These are phyloP conservation scores for Fagus crenata DNA, from an alignment of 306 rosid genomes.

Conservation along the genomic window DNA sequence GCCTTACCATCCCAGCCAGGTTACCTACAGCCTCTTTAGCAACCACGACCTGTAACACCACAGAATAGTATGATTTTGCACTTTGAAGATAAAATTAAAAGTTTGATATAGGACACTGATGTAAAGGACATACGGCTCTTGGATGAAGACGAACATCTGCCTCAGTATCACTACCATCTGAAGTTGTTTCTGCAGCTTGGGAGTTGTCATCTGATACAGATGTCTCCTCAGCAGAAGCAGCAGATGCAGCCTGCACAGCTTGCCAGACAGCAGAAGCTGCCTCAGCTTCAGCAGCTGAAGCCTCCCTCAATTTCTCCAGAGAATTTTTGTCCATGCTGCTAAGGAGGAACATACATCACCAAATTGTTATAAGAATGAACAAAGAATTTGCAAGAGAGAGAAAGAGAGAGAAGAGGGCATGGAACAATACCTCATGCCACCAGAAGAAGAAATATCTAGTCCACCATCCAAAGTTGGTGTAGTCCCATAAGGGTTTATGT, in stretches of 20 bases:
- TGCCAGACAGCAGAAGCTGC: constrained; percentile 98
- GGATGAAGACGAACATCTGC: constrained; percentile 99
- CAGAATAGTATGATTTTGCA: constrained; percentile 36
- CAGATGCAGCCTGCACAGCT: constrained; percentile 64
- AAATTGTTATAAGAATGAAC: constrained; percentile 23
- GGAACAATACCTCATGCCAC: constrained; percentile 60
- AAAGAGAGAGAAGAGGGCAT: constrained; percentile 19
- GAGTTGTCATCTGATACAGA: constrained; percentile 82
- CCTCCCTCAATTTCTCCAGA: constrained; percentile 93
- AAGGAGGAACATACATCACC: constrained; percentile 23
- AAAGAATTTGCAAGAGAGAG: constrained; percentile 20
- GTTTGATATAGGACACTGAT: constrained; percentile 16
- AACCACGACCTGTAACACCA: constrained; percentile 82
- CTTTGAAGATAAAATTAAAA: constrained; percentile 21
- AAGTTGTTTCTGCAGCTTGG: constrained; percentile 71
- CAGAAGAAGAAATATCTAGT: constrained; percentile 47
- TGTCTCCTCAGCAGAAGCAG: constrained; percentile 68
- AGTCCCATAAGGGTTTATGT: constrained; percentile 37
- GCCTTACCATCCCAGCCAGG: constrained; percentile 99
- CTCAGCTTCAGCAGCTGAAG: constrained; percentile 99
- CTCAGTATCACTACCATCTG: constrained; percentile 95
- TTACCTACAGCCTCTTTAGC: constrained; percentile 97
- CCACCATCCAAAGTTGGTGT: constrained; percentile 49
- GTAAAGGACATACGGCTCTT: constrained; percentile 77
- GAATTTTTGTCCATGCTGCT: constrained; percentile 81